Conservation (phyloP, 768 basidiomycete genomes). For the Tricholoma matsutake region DNA sequence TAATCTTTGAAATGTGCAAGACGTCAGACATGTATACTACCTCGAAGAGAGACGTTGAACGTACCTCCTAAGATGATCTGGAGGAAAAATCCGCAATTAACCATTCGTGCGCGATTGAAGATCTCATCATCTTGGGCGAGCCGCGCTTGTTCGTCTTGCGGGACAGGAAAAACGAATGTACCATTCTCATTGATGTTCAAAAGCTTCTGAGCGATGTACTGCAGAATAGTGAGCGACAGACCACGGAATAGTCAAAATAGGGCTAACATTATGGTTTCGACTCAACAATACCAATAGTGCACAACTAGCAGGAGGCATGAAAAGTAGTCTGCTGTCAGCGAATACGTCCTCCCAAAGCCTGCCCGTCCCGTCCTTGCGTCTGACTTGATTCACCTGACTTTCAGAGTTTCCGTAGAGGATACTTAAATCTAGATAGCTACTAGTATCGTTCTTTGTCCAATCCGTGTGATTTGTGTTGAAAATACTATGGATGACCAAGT, state of each 20-base stretch:
- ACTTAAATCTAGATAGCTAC: conserved; percentile 76
- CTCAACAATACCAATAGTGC: conserved; percentile 67
- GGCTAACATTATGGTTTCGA: conserved; percentile 71
- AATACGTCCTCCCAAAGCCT: conserved; percentile 67
- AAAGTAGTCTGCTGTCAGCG: conserved; percentile 58
- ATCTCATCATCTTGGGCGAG: conserved; percentile 70
- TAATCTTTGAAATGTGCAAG: conserved; percentile 44
- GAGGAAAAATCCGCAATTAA: conserved; percentile 73
- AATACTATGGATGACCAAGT: conserved; percentile 69
- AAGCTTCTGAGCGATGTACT: conserved; percentile 72
- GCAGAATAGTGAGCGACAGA: conserved; percentile 8
- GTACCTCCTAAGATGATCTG: conserved; percentile 60
- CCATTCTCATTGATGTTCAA: conserved; percentile 65
- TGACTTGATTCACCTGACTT: conserved; percentile 43
- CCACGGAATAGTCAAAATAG: background rate
- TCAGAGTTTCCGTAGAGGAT: conserved; percentile 67
- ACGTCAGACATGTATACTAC: background rate
- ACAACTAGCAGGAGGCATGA: conserved; percentile 71
- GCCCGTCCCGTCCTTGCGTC: conserved; percentile 65
- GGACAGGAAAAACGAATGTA: conserved; percentile 34
- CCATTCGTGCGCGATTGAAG: conserved; percentile 67
- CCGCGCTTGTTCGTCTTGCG: conserved; percentile 20
- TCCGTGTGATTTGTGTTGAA: conserved; percentile 56
- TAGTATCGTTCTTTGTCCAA: conserved; percentile 56
- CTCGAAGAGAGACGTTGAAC: background rate